Conservation (phyloP, 2,329 filamentous ascomycete genomes). For the Exophiala viscosa region DNA sequence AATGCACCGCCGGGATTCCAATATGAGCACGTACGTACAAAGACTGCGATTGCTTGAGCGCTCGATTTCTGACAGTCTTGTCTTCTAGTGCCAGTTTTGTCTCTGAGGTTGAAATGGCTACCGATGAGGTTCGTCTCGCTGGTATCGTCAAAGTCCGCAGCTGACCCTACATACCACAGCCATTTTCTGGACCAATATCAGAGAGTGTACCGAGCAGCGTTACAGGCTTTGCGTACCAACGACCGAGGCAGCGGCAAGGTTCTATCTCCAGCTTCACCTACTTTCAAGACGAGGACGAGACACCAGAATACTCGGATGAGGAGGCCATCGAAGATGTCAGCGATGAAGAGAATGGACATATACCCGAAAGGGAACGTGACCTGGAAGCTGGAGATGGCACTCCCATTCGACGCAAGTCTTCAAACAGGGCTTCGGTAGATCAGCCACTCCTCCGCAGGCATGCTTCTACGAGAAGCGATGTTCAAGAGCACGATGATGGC, state of each 20-base stretch:
- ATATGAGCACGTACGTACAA: neutral
- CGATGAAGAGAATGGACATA: conserved; percentile 42
- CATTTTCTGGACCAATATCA: conserved; percentile 88
- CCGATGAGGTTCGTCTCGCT: conserved; percentile 68
- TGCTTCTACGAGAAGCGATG: conserved; percentile 66
- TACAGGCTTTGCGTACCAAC: conserved; percentile 84
- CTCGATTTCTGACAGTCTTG: too few species aligned
- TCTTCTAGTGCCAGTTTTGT: conserved; percentile 65
- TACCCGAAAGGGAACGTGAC: conserved; percentile 41
- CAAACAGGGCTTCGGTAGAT: conserved; percentile 46
- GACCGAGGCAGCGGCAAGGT: conserved; percentile 63
- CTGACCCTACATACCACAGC: conserved; percentile 38
- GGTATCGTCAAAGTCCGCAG: neutral
- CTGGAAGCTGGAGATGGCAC: conserved; percentile 35
- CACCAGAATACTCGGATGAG: conserved; percentile 48
- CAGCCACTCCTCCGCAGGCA: conserved; percentile 66
- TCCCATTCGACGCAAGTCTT: conserved; percentile 35
- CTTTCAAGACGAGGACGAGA: conserved; percentile 70
- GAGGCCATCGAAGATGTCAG: conserved; percentile 42
- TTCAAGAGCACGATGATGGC: conserved; percentile 57
- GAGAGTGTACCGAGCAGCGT: conserved; percentile 94
- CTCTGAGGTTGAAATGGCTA: conserved; percentile 97
- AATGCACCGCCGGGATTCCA: neutral
- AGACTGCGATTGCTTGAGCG: too few species aligned
- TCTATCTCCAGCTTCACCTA: conserved; percentile 88